Evolutionary conservation across 108 stramenopile species (phyloP).

Genomic region (Conticribra guillardii): DNA sequence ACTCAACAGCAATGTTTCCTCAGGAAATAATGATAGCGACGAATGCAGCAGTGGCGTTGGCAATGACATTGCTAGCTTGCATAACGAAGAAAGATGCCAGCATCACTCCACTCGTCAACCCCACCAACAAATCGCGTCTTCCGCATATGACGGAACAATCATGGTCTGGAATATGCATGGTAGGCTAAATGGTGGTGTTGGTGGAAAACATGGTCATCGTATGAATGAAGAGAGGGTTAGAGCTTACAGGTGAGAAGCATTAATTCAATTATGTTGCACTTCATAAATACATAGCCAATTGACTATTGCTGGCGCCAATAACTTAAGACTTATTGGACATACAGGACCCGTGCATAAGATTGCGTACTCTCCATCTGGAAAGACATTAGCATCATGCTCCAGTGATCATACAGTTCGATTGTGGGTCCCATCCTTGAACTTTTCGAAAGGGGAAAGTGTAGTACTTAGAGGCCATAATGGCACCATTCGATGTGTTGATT

Average conservation of each 20-base stretch:
- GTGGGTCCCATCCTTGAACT: not conserved
- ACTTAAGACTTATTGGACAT: not conserved
- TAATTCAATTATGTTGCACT: too few species aligned
- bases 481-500: not conserved
- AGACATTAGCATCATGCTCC: not conserved
- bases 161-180: not conserved
- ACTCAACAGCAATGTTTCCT: not conserved
- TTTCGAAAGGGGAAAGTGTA: not conserved
- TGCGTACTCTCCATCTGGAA: not conserved
- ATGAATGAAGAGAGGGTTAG: too few species aligned
- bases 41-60: not conserved
- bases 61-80: not conserved
- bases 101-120: not conserved
- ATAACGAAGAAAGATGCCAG: not conserved
- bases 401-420: not conserved
- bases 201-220: too few species aligned
- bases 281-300: too few species aligned
- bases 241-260: too few species aligned
- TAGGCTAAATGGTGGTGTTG: too few species aligned
- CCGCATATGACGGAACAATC: not conserved
- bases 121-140: not conserved
- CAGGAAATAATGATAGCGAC: not conserved
- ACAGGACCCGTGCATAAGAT: not conserved
- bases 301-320: not conserved
- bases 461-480: not conserved